A percentile compares a stretch with the other conserved stretches of the same genome.
phyloP scores from a whole-genome alignment of 176 grass and related monocot species.

The Elaeis guineensis region DNA sequence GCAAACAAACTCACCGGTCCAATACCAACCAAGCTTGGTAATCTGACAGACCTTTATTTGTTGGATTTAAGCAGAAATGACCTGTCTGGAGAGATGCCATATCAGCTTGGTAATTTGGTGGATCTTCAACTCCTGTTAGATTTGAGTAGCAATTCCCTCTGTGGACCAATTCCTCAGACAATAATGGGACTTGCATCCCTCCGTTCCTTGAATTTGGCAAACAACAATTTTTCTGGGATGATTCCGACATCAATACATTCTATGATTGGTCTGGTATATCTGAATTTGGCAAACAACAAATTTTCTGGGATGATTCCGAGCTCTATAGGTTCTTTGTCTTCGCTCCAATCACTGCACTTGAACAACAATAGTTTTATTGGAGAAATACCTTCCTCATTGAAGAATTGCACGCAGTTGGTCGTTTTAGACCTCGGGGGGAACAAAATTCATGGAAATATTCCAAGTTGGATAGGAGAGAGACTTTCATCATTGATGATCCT shows the following conservation, averaged over 20 bases:
- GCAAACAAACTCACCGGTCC: conserved; percentile 36
- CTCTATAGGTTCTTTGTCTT: not conserved
- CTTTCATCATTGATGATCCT: not conserved
- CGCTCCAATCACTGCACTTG: not conserved
- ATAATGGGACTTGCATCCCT: too few relatives aligned
- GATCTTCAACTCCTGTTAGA: too few relatives aligned
- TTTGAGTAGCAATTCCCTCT: too few relatives aligned
- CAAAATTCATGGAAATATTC: not conserved
- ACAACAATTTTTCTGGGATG: too few relatives aligned
- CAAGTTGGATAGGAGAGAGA: not conserved
- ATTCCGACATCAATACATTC: too few relatives aligned
- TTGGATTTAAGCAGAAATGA: too few relatives aligned
- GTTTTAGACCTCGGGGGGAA: not conserved
- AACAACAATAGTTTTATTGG: not conserved
- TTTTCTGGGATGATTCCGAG: not conserved
- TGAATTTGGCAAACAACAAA: not conserved
- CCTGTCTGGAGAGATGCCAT: too few relatives aligned
- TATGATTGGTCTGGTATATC: too few relatives aligned
- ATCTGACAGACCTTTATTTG: too few relatives aligned
- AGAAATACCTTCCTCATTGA: not conserved
- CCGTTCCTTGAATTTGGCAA: not conserved
- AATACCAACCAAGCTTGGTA: conserved; percentile 42
- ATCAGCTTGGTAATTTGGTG: too few relatives aligned
- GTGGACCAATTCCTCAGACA: too few relatives aligned
- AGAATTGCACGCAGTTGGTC: not conserved